These are phyloP conservation scores for Botrytis pseudocinerea DNA, from an alignment of 2,329 filamentous ascomycete genomes.

Conservation along the genomic window DNA sequence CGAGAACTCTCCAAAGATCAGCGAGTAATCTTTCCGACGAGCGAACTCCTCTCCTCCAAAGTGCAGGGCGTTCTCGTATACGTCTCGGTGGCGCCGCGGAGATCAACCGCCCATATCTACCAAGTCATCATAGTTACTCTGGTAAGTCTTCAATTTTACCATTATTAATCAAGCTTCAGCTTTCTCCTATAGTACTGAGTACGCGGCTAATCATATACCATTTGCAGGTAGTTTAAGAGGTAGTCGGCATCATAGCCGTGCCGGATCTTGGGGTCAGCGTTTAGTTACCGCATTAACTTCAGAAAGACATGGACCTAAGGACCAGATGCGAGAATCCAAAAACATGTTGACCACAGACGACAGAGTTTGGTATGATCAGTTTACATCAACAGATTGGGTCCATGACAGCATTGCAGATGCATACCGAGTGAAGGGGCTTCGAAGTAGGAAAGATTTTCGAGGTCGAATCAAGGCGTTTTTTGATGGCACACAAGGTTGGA, in stretches of 20 bases:
- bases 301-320: slow-evolving; percentile 50
- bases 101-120: slow-evolving; percentile 30
- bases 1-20: slow-evolving; percentile 20
- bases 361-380: slow-evolving; percentile 97
- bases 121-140: slow-evolving; percentile 35
- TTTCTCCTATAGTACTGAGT: neutral
- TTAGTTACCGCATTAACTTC: slow-evolving; percentile 59
- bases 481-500: slow-evolving; percentile 91
- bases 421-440: slow-evolving; percentile 80
- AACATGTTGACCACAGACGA: slow-evolving; percentile 72
- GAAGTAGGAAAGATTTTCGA: slow-evolving; percentile 78
- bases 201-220: neutral
- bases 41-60: slow-evolving; percentile 35
- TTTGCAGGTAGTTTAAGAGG: slow-evolving; percentile 38
- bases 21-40: slow-evolving; percentile 32
- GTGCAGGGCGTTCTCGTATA: slow-evolving; percentile 36
- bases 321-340: slow-evolving; percentile 59
- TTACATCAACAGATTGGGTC: slow-evolving; percentile 97
- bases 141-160: slow-evolving; percentile 27
- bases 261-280: slow-evolving; percentile 60
- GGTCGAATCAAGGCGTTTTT: slow-evolving; percentile 76
- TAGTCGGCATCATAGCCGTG: slow-evolving; percentile 49
- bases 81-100: slow-evolving; percentile 32
- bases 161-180: neutral
- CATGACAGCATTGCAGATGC: slow-evolving; percentile 96